Percentiles rank a stretch among this genome's conserved stretches.
phyloP scores from a whole-genome alignment of 306 rosid species.

The Dalbergia cochinchinensis region DNA sequence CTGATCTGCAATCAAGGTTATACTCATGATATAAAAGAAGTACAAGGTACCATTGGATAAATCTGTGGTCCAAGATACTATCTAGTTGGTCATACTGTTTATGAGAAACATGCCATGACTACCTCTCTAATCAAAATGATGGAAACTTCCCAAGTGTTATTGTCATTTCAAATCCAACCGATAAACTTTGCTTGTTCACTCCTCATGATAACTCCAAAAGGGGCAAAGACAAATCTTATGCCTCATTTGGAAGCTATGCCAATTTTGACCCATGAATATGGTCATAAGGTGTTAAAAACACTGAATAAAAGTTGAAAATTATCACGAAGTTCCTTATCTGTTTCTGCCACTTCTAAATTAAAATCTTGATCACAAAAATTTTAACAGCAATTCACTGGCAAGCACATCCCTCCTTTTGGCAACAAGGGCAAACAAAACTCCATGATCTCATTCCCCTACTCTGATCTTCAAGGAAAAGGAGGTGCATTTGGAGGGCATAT shows the following conservation, averaged over 20 bases:
- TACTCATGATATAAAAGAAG: no score
- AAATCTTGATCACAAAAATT: constrained; percentile 13
- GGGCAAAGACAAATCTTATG: constrained; percentile 1
- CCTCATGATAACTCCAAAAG: constrained; percentile 4
- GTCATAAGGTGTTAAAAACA: constrained; percentile 8
- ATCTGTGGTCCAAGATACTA: no score
- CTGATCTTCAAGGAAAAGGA: constrained; percentile 28
- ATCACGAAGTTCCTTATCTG: constrained; percentile 13
- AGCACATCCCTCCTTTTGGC: not conserved
- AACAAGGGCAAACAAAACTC: constrained; percentile 4
- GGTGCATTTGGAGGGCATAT: constrained; percentile 13
- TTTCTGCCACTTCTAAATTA: constrained; percentile 30
- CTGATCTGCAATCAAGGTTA: no score
- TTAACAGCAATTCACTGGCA: constrained; percentile 29
- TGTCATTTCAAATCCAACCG: constrained; percentile 12
- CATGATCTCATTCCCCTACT: constrained; percentile 7
- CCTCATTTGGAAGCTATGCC: constrained; percentile 22
- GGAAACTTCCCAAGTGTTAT: no score
- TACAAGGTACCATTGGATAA: no score
- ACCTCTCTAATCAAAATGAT: not conserved
- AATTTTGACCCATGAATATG: constrained; percentile 26
- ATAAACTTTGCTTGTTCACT: constrained; percentile 12
- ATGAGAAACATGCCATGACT: no score
- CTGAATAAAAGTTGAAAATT: constrained; percentile 17
- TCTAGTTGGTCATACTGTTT: no score